These are phyloP conservation scores for Xylaria sp. DNA, from an alignment of 495 filamentous ascomycete species.

Conservation along the genomic window DNA sequence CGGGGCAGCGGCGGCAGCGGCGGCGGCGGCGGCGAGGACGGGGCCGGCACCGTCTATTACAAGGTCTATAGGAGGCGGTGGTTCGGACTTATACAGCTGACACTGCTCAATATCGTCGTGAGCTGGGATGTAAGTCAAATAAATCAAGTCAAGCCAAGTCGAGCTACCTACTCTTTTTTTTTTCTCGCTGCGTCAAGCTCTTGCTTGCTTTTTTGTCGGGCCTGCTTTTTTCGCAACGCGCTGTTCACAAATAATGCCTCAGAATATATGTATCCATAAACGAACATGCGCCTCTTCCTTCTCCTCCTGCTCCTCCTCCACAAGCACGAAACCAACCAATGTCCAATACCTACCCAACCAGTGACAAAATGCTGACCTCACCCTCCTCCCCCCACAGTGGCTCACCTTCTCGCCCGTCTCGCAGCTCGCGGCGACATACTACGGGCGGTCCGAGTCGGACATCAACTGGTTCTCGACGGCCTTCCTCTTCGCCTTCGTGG, in stretches of 20 bases:
- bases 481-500: conserved; percentile 84
- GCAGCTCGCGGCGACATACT: conserved; percentile 76
- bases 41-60: conserved; percentile 52
- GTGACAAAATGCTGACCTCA: conserved; percentile 21
- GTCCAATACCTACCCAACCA: not conserved
- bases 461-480: conserved; percentile 93
- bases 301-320: no score
- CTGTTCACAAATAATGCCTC: not conserved
- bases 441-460: conserved; percentile 71
- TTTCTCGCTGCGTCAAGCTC: no score
- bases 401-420: conserved; percentile 90
- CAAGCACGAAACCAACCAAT: no score
- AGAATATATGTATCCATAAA: not conserved
- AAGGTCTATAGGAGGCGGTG: conserved; percentile 88
- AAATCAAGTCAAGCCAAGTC: no score
- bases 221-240: not conserved
- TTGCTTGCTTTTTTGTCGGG: not conserved
- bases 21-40: conserved; percentile 28
- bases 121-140: conserved; percentile 91
- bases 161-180: no score
- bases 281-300: not conserved
- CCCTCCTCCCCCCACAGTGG: conserved; percentile 65
- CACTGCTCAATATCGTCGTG: conserved; percentile 88
- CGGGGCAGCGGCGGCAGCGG: conserved; percentile 31
- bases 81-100: conserved; percentile 84